phyloP scores from a whole-genome alignment of 148 eudicot species.

The Silene conica region DNA sequence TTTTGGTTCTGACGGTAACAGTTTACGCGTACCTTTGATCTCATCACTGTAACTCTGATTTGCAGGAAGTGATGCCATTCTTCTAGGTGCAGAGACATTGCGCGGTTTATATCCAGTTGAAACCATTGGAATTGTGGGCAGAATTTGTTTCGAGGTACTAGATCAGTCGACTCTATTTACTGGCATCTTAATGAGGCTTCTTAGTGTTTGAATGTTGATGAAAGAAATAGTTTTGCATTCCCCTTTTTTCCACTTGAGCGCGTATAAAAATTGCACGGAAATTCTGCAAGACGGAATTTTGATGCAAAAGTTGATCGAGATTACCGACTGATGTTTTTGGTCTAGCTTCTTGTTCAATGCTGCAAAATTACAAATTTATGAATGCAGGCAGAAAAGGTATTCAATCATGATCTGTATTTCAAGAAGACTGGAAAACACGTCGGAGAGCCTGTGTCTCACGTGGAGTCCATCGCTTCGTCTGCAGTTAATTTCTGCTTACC shows the following conservation, averaged over 20 bases:
- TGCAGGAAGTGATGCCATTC: slow-evolving; percentile 85
- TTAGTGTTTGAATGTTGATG: background rate
- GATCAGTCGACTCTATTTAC: background rate
- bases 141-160: slow-evolving; percentile 78
- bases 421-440: slow-evolving; percentile 72
- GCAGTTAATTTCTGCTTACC: slow-evolving; percentile 39
- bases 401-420: slow-evolving; percentile 74
- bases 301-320: background rate
- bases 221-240: background rate
- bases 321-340: background rate
- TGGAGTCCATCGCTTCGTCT: slow-evolving; percentile 90
- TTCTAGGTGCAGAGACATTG: slow-evolving; percentile 91
- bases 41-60: slow-evolving; percentile 8
- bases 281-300: background rate
- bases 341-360: background rate
- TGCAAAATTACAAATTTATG: background rate
- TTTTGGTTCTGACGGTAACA: background rate
- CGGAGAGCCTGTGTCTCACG: slow-evolving; percentile 81
- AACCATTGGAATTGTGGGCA: slow-evolving; percentile 69
- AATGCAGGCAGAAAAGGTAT: slow-evolving; percentile 82
- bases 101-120: slow-evolving; percentile 88
- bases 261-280: background rate
- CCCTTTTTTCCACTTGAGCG: background rate
- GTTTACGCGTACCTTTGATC: background rate
- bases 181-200: background rate